phyloP scores from a whole-genome alignment of 2,329 filamentous ascomycete species.

The Cladosporium sp. region DNA sequence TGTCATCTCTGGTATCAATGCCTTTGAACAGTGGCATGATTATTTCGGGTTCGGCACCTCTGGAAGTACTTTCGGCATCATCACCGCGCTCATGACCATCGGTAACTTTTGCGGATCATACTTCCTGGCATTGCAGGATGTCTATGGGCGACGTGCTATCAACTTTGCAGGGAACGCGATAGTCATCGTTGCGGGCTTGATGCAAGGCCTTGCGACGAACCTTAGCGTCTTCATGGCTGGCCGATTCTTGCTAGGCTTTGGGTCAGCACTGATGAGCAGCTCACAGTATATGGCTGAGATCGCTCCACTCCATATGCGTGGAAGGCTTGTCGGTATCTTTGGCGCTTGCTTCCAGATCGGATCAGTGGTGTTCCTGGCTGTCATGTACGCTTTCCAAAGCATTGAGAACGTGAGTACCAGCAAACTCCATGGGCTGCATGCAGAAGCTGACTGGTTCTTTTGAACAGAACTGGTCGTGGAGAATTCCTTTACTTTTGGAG shows the following conservation, averaged over 20 bases:
- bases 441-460: not conserved
- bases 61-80: conserved; percentile 44
- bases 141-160: conserved; percentile 53
- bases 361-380: conserved; percentile 44
- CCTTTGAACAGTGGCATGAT: conserved; percentile 44
- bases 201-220: conserved; percentile 37
- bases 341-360: conserved; percentile 51
- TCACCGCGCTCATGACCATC: conserved; percentile 52
- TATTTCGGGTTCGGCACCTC: conserved; percentile 47
- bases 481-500: conserved; percentile 9
- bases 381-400: conserved; percentile 46
- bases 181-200: conserved; percentile 46
- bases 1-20: conserved; percentile 51
- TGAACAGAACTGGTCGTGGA: conserved; percentile 21
- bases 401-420: conserved; percentile 25
- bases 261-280: conserved; percentile 40
- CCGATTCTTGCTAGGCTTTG: conserved; percentile 42
- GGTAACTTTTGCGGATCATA: conserved; percentile 51
- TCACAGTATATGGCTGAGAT: conserved; percentile 45
- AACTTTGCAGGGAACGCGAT: conserved; percentile 50
- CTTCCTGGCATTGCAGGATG: conserved; percentile 52
- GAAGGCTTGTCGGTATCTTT: conserved; percentile 50
- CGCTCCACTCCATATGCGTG: conserved; percentile 36
- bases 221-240: conserved; percentile 41
- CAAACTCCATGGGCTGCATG: not conserved